Conservation (phyloP, 371 early-diverging fungal species). For the Zychaea mexicana region DNA sequence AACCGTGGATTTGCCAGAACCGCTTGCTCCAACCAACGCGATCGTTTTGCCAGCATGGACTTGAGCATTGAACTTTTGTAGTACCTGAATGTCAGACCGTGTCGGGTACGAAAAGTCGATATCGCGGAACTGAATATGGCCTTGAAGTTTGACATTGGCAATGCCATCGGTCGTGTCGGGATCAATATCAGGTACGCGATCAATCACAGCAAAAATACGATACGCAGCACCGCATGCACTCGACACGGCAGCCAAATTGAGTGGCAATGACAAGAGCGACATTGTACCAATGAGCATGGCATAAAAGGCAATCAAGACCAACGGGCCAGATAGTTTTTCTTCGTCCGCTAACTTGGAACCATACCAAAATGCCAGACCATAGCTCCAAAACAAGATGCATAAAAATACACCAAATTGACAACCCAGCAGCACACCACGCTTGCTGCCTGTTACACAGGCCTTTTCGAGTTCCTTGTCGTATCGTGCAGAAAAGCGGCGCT, state of each 20-base stretch:
- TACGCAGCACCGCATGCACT: constrained; percentile 65
- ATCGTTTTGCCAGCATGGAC: constrained; percentile 66
- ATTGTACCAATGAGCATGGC: constrained; percentile 60
- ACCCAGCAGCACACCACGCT: constrained; percentile 51
- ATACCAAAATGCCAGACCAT: constrained; percentile 81
- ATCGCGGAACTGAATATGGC: constrained; percentile 52
- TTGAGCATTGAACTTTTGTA: constrained; percentile 61
- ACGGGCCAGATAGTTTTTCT: constrained; percentile 40
- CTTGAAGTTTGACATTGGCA: constrained; percentile 44
- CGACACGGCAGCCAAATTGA: constrained; percentile 59
- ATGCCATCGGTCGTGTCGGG: constrained; percentile 43
- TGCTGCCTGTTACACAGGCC: constrained; percentile 58
- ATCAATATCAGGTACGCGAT: constrained; percentile 69
- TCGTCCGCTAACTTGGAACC: constrained; percentile 61
- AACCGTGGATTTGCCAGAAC: constrained; percentile 63
- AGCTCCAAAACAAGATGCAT: constrained; percentile 63
- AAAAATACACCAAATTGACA: constrained; percentile 62
- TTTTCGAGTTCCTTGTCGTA: constrained; percentile 58
- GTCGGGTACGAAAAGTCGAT: constrained; percentile 63
- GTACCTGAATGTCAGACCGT: constrained; percentile 64
- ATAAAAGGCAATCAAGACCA: constrained; percentile 66
- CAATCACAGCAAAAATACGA: constrained; percentile 73
- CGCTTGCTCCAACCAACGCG: constrained; percentile 64
- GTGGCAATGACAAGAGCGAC: constrained; percentile 40
- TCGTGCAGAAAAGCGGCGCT: constrained; percentile 63